These are phyloP conservation scores for Geosmithia flava DNA, from an alignment of 2,329 filamentous ascomycete species.

Conservation along the genomic window DNA sequence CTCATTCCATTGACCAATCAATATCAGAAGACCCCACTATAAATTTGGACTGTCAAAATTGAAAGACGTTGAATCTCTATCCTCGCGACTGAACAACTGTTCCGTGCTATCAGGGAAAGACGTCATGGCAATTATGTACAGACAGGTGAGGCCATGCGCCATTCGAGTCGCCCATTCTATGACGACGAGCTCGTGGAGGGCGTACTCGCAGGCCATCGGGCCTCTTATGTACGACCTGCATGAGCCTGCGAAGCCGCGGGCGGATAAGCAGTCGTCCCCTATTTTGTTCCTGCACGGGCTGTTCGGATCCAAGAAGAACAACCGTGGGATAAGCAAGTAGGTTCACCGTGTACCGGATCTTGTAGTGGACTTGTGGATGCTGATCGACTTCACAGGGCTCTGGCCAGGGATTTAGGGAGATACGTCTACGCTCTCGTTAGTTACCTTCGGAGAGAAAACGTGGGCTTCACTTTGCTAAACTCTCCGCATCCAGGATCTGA, in stretches of 20 bases:
- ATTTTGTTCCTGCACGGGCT: constrained; percentile 87
- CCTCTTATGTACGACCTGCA: constrained; percentile 55
- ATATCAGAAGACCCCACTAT: background rate
- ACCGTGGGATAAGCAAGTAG: constrained; percentile 88
- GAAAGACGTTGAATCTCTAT: background rate
- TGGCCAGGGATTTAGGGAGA: constrained; percentile 70
- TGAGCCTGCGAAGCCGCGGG: constrained; percentile 32
- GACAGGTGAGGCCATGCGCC: background rate
- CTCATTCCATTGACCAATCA: background rate
- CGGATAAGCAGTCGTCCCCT: constrained; percentile 35
- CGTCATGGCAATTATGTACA: background rate
- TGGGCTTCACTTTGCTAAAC: background rate
- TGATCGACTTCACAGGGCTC: constrained; percentile 38
- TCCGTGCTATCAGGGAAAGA: background rate
- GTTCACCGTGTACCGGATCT: constrained; percentile 14
- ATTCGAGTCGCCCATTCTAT: background rate
- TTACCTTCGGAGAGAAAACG: constrained; percentile 5
- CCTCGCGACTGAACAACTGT: background rate
- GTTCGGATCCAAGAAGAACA: constrained; percentile 93
- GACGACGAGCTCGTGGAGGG: background rate
- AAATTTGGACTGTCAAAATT: background rate
- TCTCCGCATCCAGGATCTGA: constrained; percentile 51
- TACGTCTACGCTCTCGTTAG: constrained; percentile 72
- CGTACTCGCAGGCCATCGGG: constrained; percentile 7
- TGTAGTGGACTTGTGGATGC: background rate